Base-by-base conservation (phyloP, 2,329 filamentous ascomycete species). In the Penicillium sp. region DNA sequence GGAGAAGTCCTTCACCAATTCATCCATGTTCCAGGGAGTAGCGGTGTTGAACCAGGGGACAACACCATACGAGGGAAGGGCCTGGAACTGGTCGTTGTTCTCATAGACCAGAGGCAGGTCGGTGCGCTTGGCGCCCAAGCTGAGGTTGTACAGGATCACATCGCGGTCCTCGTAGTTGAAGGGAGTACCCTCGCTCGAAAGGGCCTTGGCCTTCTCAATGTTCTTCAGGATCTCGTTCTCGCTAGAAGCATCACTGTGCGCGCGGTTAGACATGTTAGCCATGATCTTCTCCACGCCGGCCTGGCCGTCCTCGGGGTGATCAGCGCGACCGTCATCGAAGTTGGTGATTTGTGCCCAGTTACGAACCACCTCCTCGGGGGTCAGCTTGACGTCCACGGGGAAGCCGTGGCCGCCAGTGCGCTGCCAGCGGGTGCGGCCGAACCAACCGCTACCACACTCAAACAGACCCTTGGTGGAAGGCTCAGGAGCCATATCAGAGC, bases 381-480 rank as follows among this genome's bases (percentile, higher is more conserved):
- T 93, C 62, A 96, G 80, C 62, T 86, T 81, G 55, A 90, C 87
- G 72, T 97, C 89, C 62, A 96, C 80, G 27, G 93, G 92, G 88
- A 99, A 99, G 65, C 89, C 90, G 73, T 93, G 87, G 66, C 94
- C 94, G 53, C 90, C 91, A 60, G 87, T 87, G 68, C 94, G 88
- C 82, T 99, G 93, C 93, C 93, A 99, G 78, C 94, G 88, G 56
- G 94, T 99, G 74, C 87, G 86, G 63, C 89, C 91, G 70, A 88
- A 86, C 94, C 94, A 99, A 63, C 93, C 94, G 73, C 90, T 94
- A 69, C 94, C 94, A 67, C 93, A 91, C 80, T 99, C 94, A 79
- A 92, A 99, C 48, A 99, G 84, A 53, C 88, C 89, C 64, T 93
- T 93, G 57, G 92, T 97, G 17, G 87, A 85, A 66, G 89, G 86